Conservation (phyloP, 2,329 filamentous ascomycete species). For the Aspergillus pseudotamarii region DNA sequence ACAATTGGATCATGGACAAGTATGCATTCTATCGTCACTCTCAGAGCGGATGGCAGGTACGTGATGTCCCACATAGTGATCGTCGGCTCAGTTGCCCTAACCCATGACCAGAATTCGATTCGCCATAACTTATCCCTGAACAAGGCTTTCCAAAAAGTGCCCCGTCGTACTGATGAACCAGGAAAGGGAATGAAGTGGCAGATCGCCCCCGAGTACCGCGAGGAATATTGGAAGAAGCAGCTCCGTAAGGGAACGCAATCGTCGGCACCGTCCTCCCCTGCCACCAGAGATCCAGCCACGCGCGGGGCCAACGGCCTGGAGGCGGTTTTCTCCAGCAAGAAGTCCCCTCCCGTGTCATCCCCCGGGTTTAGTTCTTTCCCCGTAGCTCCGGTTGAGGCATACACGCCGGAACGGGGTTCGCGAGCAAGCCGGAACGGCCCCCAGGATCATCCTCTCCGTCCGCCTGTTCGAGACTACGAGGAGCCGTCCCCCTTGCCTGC, state of each 20-base stretch:
- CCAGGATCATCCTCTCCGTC: slow-evolving; percentile 33
- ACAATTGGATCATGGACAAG: slow-evolving; percentile 85
- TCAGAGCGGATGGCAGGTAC: slow-evolving; percentile 87
- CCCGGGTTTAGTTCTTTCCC: slow-evolving; percentile 47
- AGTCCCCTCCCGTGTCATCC: slow-evolving; percentile 42
- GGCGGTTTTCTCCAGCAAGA: slow-evolving; percentile 41
- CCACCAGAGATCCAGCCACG: slow-evolving; percentile 46
- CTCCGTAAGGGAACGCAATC: slow-evolving; percentile 48
- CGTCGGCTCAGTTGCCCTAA: not conserved
- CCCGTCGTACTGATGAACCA: slow-evolving; percentile 88
- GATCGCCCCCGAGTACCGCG: slow-evolving; percentile 78
- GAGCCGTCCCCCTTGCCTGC: slow-evolving; percentile 47
- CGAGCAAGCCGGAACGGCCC: slow-evolving; percentile 35
- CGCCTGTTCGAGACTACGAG: slow-evolving; percentile 39
- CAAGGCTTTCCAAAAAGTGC: slow-evolving; percentile 91
- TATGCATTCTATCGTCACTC: slow-evolving; percentile 92
- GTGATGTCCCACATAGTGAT: slow-evolving; percentile 30
- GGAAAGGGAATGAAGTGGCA: slow-evolving; percentile 99
- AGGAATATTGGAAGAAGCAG: slow-evolving; percentile 80
- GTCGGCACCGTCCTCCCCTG: slow-evolving; percentile 50
- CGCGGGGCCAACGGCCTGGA: slow-evolving; percentile 43
- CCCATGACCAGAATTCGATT: slow-evolving; percentile 76
- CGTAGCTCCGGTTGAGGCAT: slow-evolving; percentile 47
- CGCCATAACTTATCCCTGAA: slow-evolving; percentile 94
- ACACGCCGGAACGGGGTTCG: slow-evolving; percentile 52